phyloP scores from a whole-genome alignment of 202 grass and related monocot species.

The Zoysia matrella region DNA sequence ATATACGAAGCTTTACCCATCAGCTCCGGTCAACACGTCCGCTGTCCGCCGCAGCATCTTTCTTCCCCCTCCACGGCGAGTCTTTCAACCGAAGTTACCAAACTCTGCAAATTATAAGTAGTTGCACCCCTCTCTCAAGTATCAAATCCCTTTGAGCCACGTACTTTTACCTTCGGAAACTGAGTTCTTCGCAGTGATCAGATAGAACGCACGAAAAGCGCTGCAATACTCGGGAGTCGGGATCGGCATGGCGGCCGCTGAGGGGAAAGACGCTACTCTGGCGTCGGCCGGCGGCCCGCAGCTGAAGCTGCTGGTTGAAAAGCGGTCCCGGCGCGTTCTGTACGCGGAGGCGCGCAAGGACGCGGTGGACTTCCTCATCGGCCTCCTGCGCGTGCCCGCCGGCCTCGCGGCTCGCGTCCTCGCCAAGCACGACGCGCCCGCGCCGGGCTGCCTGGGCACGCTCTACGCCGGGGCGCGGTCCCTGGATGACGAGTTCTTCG shows the following conservation, averaged over 20 bases:
- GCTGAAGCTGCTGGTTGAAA: conserved; percentile 77
- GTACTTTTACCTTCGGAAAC: too few species aligned
- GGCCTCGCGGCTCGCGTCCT: conserved; percentile 58
- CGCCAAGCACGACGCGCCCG: conserved; percentile 20
- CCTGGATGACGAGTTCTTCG: conserved; percentile 55
- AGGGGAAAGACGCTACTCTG: neutral
- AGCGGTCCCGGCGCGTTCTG: conserved; percentile 58
- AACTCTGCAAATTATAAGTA: too few species aligned
- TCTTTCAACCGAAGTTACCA: too few species aligned
- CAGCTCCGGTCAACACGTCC: too few species aligned
- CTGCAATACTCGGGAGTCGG: too few species aligned
- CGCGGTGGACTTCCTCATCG: conserved; percentile 73
- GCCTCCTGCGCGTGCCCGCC: conserved; percentile 61
- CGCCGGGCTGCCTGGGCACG: conserved; percentile 48
- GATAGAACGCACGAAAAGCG: too few species aligned
- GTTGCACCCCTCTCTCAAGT: too few species aligned
- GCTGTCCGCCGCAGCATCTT: too few species aligned
- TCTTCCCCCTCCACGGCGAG: too few species aligned
- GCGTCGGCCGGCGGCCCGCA: conserved; percentile 19
- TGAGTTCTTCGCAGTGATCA: too few species aligned
- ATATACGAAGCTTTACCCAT: too few species aligned
- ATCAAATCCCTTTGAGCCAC: too few species aligned
- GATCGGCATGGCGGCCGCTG: conserved; percentile 24
- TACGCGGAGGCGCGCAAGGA: conserved; percentile 79
- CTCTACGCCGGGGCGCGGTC: conserved; percentile 57